Evolutionary conservation across 352 stramenopile species (phyloP).

Genomic region (Phytophthora podocarpi): DNA sequence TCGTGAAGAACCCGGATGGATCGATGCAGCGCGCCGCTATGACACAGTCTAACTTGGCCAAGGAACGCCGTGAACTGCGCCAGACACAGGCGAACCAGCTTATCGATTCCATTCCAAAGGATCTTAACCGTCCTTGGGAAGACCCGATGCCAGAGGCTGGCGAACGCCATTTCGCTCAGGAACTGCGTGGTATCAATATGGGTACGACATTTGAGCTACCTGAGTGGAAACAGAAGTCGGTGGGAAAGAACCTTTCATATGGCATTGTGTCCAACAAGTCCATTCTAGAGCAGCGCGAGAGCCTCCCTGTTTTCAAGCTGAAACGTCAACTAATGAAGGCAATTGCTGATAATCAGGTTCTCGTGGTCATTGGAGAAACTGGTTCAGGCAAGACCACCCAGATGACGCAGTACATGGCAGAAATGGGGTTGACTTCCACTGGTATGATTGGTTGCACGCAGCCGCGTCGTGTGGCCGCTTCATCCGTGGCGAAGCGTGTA

Average conservation of each 20-base stretch:
- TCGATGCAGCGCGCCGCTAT: conserved; percentile 97
- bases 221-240: conserved; percentile 98
- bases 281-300: conserved; percentile 97
- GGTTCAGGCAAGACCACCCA: conserved; percentile 99
- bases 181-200: conserved; percentile 94
- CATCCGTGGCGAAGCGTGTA: conserved; percentile 97
- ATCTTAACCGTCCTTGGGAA: conserved; percentile 98
- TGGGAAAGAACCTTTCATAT: conserved; percentile 97
- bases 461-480: conserved; percentile 97
- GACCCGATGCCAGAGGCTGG: conserved; percentile 98
- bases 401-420: conserved; percentile 99
- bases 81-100: conserved; percentile 97
- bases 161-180: conserved; percentile 97
- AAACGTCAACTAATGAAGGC: conserved; percentile 96
- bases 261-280: conserved; percentile 95
- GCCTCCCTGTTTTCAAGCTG: conserved; percentile 97
- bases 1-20: conserved; percentile 99
- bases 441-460: conserved; percentile 98
- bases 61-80: conserved; percentile 97
- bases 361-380: conserved; percentile 99
- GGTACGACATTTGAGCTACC: conserved; percentile 90
- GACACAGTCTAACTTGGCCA: conserved; percentile 96
- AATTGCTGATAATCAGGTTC: conserved; percentile 95
- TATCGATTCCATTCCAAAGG: conserved; percentile 97
- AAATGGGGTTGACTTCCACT: conserved; percentile 96